These are phyloP conservation scores for Hericium alpestre DNA, from an alignment of 768 basidiomycete genomes.

Conservation along the genomic window DNA sequence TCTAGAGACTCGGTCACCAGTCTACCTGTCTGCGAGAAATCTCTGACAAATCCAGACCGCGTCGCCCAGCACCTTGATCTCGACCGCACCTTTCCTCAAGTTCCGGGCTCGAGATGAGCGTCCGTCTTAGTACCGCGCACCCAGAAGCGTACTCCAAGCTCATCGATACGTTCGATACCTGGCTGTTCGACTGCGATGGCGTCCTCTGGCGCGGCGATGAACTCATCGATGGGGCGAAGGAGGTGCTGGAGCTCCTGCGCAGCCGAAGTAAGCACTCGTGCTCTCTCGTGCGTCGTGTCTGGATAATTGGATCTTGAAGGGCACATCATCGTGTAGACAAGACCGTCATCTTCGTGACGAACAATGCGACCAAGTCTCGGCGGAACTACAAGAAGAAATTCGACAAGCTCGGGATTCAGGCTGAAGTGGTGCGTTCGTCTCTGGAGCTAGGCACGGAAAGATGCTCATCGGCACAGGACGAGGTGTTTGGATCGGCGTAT, in stretches of 20 bases:
- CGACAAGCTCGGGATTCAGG: constrained; percentile 79
- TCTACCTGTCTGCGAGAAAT: too few species aligned
- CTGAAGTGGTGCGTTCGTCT: constrained; percentile 47
- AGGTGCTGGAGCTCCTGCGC: constrained; percentile 67
- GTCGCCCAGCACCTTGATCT: too few species aligned
- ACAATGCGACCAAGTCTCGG: constrained; percentile 93
- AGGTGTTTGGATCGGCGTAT: constrained; percentile 94
- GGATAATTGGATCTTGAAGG: neutral
- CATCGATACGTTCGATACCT: constrained; percentile 70
- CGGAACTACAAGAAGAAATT: constrained; percentile 84
- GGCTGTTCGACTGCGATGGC: constrained; percentile 95
- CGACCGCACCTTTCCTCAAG: too few species aligned
- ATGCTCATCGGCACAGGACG: constrained; percentile 49
- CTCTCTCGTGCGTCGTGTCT: constrained; percentile 3
- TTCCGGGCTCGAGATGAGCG: constrained; percentile 1
- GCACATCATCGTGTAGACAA: constrained; percentile 20
- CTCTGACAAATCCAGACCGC: too few species aligned
- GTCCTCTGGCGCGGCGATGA: constrained; percentile 85
- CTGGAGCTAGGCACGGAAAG: neutral
- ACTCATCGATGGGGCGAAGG: constrained; percentile 65
- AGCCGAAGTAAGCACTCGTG: constrained; percentile 44
- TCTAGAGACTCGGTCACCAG: too few species aligned
- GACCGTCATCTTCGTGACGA: constrained; percentile 87
- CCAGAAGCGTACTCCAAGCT: constrained; percentile 26
- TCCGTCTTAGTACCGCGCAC: constrained; percentile 7